Percentiles rank a stretch among this genome's conserved stretches.
Evolutionary conservation across 768 basidiomycete species (phyloP).

Genomic region (Kwoniella sp.): DNA sequence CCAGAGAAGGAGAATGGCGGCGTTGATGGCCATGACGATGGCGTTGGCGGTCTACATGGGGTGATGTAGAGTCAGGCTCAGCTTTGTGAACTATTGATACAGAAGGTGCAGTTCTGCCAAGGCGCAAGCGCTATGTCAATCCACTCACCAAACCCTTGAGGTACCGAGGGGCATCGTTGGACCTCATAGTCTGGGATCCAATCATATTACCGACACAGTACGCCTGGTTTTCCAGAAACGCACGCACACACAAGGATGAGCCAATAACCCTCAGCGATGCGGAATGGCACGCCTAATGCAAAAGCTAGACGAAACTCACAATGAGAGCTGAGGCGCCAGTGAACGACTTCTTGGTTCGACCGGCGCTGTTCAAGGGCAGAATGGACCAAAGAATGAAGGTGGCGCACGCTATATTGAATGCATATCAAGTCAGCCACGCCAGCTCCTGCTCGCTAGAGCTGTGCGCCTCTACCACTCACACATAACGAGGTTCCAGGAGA

Average conservation of each 20-base stretch:
- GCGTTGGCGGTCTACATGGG: slow-evolving; percentile 24
- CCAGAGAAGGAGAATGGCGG: slow-evolving; percentile 25
- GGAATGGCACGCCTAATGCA: no score
- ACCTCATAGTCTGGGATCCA: slow-evolving; percentile 30
- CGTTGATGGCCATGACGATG: slow-evolving; percentile 25
- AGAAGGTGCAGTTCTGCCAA: background rate
- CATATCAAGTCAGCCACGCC: no score
- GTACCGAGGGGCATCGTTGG: slow-evolving; percentile 68
- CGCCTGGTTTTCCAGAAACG: no score
- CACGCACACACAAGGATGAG: no score
- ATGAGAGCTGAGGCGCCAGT: slow-evolving; percentile 22
- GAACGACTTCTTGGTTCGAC: slow-evolving; percentile 40
- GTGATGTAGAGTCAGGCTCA: slow-evolving; percentile 5
- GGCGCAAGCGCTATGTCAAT: background rate
- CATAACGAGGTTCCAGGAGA: slow-evolving; percentile 17
- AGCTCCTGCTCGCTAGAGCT: no score
- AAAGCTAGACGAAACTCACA: slow-evolving; percentile 13
- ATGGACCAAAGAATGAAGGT: slow-evolving; percentile 37
- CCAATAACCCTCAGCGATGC: no score
- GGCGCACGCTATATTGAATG: background rate
- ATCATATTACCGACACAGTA: slow-evolving; percentile 37
- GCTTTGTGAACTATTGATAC: background rate
- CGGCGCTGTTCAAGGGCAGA: slow-evolving; percentile 33
- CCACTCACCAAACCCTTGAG: slow-evolving; percentile 68
- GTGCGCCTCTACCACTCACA: background rate